Percentiles rank a stretch among this genome's conserved stretches.
Conservation (phyloP, 2,329 filamentous ascomycete genomes). For the Fusarium sambucinum region DNA sequence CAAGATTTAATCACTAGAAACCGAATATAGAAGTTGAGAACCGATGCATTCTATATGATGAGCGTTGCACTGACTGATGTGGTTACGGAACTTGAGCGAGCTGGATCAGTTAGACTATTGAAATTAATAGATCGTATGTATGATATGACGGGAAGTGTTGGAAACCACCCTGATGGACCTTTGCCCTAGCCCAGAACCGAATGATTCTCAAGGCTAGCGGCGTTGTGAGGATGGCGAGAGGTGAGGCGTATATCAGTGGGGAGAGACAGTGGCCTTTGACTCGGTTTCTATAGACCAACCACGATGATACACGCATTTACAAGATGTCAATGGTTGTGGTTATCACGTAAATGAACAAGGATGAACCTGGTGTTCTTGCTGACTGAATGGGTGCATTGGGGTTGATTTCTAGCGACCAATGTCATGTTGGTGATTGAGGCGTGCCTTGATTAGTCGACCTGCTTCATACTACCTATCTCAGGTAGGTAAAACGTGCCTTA, state of each 20-base stretch:
- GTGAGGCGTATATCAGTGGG: not conserved
- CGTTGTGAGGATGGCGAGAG: not conserved
- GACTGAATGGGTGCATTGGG: slow-evolving; percentile 19
- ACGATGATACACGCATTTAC: not conserved
- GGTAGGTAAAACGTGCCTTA: not conserved
- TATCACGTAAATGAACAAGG: slow-evolving; percentile 19
- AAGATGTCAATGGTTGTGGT: not conserved
- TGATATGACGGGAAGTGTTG: not conserved
- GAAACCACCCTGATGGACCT: not conserved
- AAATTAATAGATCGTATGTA: slow-evolving; percentile 10
- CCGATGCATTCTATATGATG: not conserved
- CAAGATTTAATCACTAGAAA: slow-evolving; percentile 1
- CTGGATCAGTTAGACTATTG: not conserved
- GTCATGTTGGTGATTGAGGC: slow-evolving; percentile 7
- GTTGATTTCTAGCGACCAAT: slow-evolving; percentile 14
- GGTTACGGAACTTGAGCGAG: slow-evolving; percentile 2
- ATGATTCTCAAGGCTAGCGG: not conserved
- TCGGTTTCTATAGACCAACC: slow-evolving; percentile 4
- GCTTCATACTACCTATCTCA: not conserved
- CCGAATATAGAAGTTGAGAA: not conserved
- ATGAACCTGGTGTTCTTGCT: slow-evolving; percentile 12
- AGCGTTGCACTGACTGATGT: not conserved
- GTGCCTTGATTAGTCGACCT: not conserved
- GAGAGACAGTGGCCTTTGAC: not conserved
- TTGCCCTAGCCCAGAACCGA: not conserved